These are phyloP conservation scores for Rhynchospora tenuis DNA, from an alignment of 176 grass and related monocot species.

Conservation along the genomic window DNA sequence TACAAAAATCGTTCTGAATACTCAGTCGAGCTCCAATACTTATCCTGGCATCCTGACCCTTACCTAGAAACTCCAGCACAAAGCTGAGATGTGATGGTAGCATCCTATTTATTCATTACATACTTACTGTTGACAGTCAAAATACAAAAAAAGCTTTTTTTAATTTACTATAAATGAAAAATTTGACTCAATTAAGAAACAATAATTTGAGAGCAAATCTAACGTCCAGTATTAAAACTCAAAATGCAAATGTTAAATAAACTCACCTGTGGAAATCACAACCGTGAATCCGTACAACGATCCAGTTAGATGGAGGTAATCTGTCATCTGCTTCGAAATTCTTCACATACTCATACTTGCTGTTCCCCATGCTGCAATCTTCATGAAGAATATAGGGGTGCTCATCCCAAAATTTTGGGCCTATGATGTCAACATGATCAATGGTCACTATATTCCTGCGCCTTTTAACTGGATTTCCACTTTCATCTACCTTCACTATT, in stretches of 20 bases:
- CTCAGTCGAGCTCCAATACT: background rate
- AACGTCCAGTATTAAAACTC: background rate
- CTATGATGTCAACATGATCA: conserved; percentile 50
- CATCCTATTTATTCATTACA: background rate
- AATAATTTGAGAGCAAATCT: background rate
- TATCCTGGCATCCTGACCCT: background rate
- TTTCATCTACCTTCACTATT: conserved; percentile 4
- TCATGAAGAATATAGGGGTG: conserved; percentile 46
- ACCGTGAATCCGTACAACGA: conserved; percentile 72
- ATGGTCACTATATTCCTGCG: conserved; percentile 33
- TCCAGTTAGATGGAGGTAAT: conserved; percentile 71
- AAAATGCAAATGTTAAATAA: background rate
- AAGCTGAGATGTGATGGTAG: background rate
- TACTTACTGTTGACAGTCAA: background rate
- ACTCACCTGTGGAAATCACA: conserved; percentile 74
- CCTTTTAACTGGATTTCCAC: conserved; percentile 24
- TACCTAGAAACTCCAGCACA: background rate
- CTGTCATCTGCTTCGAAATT: conserved; percentile 50
- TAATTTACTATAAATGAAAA: background rate
- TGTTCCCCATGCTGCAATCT: conserved; percentile 53
- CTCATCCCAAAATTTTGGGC: conserved; percentile 60
- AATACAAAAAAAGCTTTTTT: background rate
- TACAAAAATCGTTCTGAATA: background rate
- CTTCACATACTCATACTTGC: conserved; percentile 87
- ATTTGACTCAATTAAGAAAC: background rate